phyloP scores from a whole-genome alignment of 352 stramenopile genomes.

The Phytophthora quininea region DNA sequence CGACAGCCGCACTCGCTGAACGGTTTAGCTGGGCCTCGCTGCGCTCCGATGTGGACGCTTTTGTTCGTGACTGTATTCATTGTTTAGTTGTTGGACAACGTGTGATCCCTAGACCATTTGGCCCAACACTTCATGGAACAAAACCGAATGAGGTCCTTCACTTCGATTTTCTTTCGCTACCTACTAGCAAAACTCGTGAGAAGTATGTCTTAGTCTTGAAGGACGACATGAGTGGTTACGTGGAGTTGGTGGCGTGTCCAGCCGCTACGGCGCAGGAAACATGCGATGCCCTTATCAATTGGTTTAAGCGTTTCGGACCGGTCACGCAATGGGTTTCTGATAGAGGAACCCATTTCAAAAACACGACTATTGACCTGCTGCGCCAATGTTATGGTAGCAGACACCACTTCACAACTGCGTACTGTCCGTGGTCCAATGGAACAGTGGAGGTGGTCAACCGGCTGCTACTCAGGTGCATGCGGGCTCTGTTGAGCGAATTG shows the following conservation, averaged over 20 bases:
- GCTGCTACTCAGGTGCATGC: background rate
- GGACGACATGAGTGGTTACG: slow-evolving; percentile 36
- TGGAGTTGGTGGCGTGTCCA: slow-evolving; percentile 24
- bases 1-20: slow-evolving; percentile 7
- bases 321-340: slow-evolving; percentile 33
- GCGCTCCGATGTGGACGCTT: slow-evolving; percentile 6
- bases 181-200: background rate
- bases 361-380: background rate
- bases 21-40: slow-evolving; percentile 22
- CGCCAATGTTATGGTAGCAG: background rate
- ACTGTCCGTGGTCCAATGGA: background rate
- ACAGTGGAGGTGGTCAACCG: background rate
- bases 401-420: background rate
- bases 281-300: slow-evolving; percentile 13
- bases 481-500: background rate
- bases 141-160: slow-evolving; percentile 43
- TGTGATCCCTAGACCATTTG: slow-evolving; percentile 16
- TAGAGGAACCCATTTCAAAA: slow-evolving; percentile 21
- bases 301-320: slow-evolving; percentile 38
- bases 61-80: slow-evolving; percentile 25
- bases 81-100: background rate
- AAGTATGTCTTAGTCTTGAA: slow-evolving; percentile 39
- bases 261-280: background rate
- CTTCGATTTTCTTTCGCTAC: slow-evolving; percentile 37
- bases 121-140: slow-evolving; percentile 22